Percentiles rank a stretch among this genome's conserved stretches.
These are phyloP conservation scores for Populus nigra DNA, from an alignment of 345 rosid species.

Conservation along the genomic window DNA sequence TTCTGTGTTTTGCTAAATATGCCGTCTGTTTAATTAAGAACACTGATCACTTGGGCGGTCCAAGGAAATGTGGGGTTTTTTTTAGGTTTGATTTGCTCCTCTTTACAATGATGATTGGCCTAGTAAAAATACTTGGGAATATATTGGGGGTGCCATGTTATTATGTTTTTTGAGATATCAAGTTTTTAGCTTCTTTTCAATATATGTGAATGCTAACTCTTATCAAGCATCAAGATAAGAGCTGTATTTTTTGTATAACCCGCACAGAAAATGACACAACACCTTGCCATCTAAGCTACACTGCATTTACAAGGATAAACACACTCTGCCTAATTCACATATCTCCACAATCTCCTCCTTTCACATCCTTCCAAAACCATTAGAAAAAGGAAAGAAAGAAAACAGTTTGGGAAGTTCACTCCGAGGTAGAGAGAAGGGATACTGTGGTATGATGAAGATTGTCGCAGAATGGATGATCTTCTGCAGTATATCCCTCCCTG, in stretches of 20 bases:
- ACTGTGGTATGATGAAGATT: conserved; percentile 5
- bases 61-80: not conserved
- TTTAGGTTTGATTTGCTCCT: not conserved
- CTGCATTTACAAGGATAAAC: not conserved
- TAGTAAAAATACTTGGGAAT: not conserved
- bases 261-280: not conserved
- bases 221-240: not conserved
- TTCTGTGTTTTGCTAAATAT: not conserved
- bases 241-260: not conserved
- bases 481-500: not conserved
- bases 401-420: not conserved
- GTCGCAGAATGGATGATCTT: conserved; percentile 44
- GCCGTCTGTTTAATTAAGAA: not conserved
- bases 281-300: not conserved
- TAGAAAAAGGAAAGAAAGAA: not conserved
- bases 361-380: not conserved
- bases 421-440: conserved; percentile 32
- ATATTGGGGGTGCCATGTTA: not conserved
- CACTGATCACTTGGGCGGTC: not conserved
- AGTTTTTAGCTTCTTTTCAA: not conserved
- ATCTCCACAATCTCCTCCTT: not conserved
- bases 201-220: not conserved
- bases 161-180: not conserved
- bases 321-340: not conserved
- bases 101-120: not conserved